Evolutionary conservation across 306 rosid species (phyloP), one percentile per base, ranked within the genome.

Genomic region (Parietaria judaica): DNA sequence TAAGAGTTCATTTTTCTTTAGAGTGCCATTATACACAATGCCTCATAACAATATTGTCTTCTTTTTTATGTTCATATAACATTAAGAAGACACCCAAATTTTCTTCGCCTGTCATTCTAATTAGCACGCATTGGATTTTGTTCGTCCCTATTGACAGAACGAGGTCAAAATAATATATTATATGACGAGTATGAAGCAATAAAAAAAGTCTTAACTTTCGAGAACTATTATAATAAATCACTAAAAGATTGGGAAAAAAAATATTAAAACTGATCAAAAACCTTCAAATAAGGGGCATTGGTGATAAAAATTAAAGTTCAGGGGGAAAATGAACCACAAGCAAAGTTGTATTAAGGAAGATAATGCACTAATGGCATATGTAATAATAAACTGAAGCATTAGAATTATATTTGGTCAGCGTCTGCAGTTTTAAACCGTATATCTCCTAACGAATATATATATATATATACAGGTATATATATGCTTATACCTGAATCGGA

Each of bases 401-500:
- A 34, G 37, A 23, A 14, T 14, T 14, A 7, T 8, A 45, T 16
- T 23, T 23, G 48, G 7, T 39, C 58, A 61, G 43, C 12, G 38
- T 49, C 35, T 16, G 36, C 39, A 41, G 17, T 49, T 9, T 23
- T 31, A 5, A 14, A 15, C 39, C 10, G 12, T 16, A 9, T 52
- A 2, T 31, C 43, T 50, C 44, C 7, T 41, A 41, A 8, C 6
- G 45, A 41, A 41, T 41, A 41, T 5, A 41, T 41, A 8, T 5
- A 5, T 5, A 41, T 41, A 8, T 0, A 41, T 0, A 8, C 2
- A 41, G 7, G 6, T 41, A 5, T 41, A n/a, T 41, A 41, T 41
- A 41, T 41, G 45, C 9, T 41, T 65, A 52, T 79, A 92, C 99
- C 95, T 80, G 76, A 66, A 34, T 48, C 47, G 83, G 56, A 52